Base-by-base conservation (phyloP, 208 protist species). In the Acanthamoeba triangularis region DNA sequence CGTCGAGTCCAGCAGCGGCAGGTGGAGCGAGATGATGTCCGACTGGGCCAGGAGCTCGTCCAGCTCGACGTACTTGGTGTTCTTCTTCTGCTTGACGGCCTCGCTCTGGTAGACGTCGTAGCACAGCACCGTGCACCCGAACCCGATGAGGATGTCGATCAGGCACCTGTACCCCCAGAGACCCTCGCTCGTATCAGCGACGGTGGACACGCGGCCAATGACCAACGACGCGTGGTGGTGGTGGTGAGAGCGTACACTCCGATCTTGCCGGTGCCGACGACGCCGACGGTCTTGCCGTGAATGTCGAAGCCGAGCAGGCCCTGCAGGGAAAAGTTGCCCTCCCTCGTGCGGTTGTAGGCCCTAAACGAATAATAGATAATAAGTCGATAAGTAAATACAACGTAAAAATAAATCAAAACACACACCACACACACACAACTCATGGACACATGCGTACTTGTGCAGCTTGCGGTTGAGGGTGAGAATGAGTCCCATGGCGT, bases 191-290 rank as follows among this genome's bases (percentile, higher is more conserved):
- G 30, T 47, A 35, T 41, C 49, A 67, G 33, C 69, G 10, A 72
- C n/a, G n/a, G n/a, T n/a, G n/a, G n/a, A n/a, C n/a, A n/a, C n/a
- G n/a, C n/a, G n/a, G n/a, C n/a, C n/a, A n/a, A n/a, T n/a, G n/a
- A n/a, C n/a, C n/a, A n/a, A n/a, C n/a, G n/a, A n/a, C n/a, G n/a
- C n/a, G n/a, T n/a, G n/a, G n/a, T n/a, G n/a, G n/a, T n/a, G n/a
- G n/a, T n/a, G n/a, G n/a, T n/a, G n/a, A n/a, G n/a, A 54, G 35
- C 10, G 20, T 93, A 78, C 72, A 69, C 30, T 84, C 98, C 98
- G 72, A 98, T 98, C n/a, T 97, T 97, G 44, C 98, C 98, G 30
- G 97, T 98, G 56, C 98, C 98, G 61, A 98, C 49, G 14, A 98
- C 72, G 84, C 98, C 98, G 69, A 97, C 93, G 14, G 96, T 98